A percentile compares a stretch with the other conserved stretches of the same genome.
Evolutionary conservation across 2,329 filamentous ascomycete species (phyloP).

Genomic region (Phymatotrichopsis omnivora): DNA sequence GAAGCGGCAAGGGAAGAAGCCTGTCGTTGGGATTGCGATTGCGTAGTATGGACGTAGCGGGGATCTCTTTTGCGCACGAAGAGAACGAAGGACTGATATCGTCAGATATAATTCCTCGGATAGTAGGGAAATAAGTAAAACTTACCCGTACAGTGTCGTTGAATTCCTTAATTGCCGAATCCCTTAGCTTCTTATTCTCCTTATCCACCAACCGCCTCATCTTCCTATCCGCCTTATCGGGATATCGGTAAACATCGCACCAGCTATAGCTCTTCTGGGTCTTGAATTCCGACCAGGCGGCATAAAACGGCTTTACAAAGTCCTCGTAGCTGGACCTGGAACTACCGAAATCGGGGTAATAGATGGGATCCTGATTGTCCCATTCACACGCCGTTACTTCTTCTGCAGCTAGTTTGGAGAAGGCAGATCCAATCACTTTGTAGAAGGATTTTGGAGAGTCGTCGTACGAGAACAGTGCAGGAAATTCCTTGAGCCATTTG

Average conservation of each 20-base stretch:
- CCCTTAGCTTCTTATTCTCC: slow-evolving; percentile 76
- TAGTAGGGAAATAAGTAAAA: not conserved
- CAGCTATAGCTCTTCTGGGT: slow-evolving; percentile 81
- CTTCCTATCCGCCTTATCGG: slow-evolving; percentile 77
- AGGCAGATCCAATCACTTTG: slow-evolving; percentile 63
- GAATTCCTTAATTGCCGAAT: slow-evolving; percentile 76
- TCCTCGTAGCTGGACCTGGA: slow-evolving; percentile 66
- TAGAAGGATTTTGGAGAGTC: slow-evolving; percentile 64
- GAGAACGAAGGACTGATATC: slow-evolving; percentile 58
- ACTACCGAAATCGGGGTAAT: slow-evolving; percentile 76
- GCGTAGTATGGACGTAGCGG: slow-evolving; percentile 64
- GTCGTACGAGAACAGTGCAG: slow-evolving; percentile 24
- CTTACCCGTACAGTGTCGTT: slow-evolving; percentile 63
- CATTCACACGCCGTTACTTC: slow-evolving; percentile 65
- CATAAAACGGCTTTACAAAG: slow-evolving; percentile 71
- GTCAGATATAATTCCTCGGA: not conserved
- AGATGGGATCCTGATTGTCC: slow-evolving; percentile 48
- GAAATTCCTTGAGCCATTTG: slow-evolving; percentile 34
- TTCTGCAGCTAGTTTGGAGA: slow-evolving; percentile 68
- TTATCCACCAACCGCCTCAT: slow-evolving; percentile 84
- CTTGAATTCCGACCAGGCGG: slow-evolving; percentile 66
- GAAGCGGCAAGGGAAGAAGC: slow-evolving; percentile 66
- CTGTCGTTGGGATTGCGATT: slow-evolving; percentile 72
- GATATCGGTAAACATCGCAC: slow-evolving; percentile 74
- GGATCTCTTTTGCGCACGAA: slow-evolving; percentile 90